Conservation (phyloP, 176 grass and related monocot species). For the Oropetium thomaeum region DNA sequence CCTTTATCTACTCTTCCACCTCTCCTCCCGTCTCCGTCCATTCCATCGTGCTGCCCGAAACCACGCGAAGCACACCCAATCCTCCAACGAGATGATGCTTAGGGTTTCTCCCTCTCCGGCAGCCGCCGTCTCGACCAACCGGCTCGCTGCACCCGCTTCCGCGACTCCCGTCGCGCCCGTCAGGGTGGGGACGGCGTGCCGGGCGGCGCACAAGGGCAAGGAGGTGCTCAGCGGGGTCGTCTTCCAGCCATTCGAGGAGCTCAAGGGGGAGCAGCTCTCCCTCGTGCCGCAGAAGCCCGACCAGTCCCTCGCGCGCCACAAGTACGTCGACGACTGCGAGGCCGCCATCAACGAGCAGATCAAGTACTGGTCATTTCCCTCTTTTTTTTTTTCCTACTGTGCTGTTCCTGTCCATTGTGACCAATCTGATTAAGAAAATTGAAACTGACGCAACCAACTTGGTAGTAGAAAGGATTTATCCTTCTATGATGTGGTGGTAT, state of each 20-base stretch:
- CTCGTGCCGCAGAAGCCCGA: conserved; percentile 61
- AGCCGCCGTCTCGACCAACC: not conserved
- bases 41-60: not conserved
- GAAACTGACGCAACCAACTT: too few species aligned
- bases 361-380: too few species aligned
- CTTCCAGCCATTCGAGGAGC: conserved; percentile 84
- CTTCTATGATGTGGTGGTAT: not conserved
- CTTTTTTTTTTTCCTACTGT: too few species aligned
- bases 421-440: too few species aligned
- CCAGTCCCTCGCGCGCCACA: conserved; percentile 63
- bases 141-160: not conserved
- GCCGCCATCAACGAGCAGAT: conserved; percentile 89
- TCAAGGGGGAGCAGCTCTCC: conserved; percentile 56
- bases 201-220: conserved; percentile 25
- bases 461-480: not conserved
- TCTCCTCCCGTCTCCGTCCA: not conserved
- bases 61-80: not conserved
- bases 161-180: not conserved
- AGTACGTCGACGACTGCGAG: conserved; percentile 66
- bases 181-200: conserved; percentile 12
- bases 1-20: conserved; percentile 39
- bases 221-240: conserved; percentile 58
- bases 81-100: conserved; percentile 25
- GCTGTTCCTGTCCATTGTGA: too few species aligned
- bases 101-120: conserved; percentile 31